Conservation (phyloP, 164 flowering plant genomes). For the Macadamia integrifolia region DNA sequence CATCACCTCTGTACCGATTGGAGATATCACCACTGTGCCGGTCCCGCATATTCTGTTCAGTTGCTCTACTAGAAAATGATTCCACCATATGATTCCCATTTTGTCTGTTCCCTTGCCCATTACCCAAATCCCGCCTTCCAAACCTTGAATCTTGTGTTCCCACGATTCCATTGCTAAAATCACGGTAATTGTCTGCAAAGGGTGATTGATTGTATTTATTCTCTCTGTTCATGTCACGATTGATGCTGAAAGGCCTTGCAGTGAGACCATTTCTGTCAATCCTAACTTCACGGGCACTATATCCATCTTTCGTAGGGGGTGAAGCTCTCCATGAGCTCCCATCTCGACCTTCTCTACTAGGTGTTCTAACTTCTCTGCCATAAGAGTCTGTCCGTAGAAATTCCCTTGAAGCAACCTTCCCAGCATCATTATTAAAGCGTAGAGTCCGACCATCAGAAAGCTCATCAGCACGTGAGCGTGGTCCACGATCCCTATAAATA, state of each 20-base stretch:
- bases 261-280: conserved; percentile 32
- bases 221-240: conserved; percentile 35
- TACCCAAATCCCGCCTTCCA: conserved; percentile 40
- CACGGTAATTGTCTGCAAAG: conserved; percentile 28
- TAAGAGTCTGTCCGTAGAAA: conserved; percentile 36
- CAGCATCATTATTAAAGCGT: conserved; percentile 47
- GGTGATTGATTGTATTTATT: conserved; percentile 34
- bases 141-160: conserved; percentile 25
- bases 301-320: conserved; percentile 33
- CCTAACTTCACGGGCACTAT: conserved; percentile 24
- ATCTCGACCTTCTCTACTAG: conserved; percentile 59
- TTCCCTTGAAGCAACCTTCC: conserved; percentile 46
- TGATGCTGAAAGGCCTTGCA: conserved; percentile 28
- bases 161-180: conserved; percentile 15
- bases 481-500: conserved; percentile 45
- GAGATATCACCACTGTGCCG: conserved; percentile 35
- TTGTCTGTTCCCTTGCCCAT: conserved; percentile 44
- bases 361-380: conserved; percentile 33
- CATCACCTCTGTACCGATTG: conserved; percentile 37
- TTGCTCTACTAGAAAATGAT: conserved; percentile 30
- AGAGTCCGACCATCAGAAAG: conserved; percentile 35
- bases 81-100: conserved; percentile 40
- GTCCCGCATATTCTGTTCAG: conserved; percentile 34
- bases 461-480: conserved; percentile 38
- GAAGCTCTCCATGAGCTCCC: conserved; percentile 59